These are phyloP conservation scores for Cryptomeria japonica DNA, from an alignment of 75 land plant genomes.

Conservation along the genomic window DNA sequence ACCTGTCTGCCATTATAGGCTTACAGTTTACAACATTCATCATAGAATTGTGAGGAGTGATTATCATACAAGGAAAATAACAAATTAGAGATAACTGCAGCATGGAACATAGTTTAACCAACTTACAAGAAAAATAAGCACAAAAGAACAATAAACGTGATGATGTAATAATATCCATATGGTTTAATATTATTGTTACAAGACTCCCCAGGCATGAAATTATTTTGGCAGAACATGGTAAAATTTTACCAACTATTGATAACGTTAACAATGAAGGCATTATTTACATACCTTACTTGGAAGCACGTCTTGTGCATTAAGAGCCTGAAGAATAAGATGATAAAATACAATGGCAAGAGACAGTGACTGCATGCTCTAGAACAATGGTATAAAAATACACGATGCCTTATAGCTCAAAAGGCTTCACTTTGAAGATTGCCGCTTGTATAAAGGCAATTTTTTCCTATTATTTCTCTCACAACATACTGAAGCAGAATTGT, in stretches of 20 bases:
- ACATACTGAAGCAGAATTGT: neutral
- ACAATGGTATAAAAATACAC: conserved; percentile 6
- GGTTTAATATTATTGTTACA: neutral
- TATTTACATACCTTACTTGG: neutral
- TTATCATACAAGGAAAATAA: neutral
- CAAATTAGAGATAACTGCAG: neutral
- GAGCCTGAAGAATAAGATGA: conserved; percentile 10
- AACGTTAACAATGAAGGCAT: neutral
- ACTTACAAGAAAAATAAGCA: neutral
- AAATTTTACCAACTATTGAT: neutral
- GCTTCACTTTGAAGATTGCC: neutral
- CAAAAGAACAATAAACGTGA: neutral
- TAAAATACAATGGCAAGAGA: conserved; percentile 4
- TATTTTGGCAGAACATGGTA: neutral
- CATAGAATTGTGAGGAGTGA: neutral
- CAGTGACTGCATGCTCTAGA: neutral
- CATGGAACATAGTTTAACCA: neutral
- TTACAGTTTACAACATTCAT: neutral
- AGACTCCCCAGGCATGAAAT: conserved; percentile 1
- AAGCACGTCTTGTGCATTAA: neutral
- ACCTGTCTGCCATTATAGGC: neutral
- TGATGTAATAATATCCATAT: neutral
- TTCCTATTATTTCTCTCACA: conserved; percentile 3
- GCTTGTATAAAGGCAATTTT: neutral
- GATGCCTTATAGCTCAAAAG: neutral